Base-by-base conservation (phyloP, 257 asterid genomes). In the Eucommia ulmoides region DNA sequence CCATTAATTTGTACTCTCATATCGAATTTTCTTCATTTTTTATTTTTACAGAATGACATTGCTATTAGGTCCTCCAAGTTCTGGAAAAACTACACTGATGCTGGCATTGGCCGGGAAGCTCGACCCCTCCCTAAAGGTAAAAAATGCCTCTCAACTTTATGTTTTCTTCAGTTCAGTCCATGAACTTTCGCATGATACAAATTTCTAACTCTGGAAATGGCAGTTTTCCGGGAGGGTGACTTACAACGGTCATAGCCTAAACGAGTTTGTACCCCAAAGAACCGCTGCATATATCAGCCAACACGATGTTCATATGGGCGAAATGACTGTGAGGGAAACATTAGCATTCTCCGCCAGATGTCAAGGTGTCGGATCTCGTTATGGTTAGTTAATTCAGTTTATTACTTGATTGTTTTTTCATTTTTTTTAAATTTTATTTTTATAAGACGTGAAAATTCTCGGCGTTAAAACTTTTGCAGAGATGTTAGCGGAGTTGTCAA, bases 241-340 rank as follows among this genome's bases (percentile, higher is more conserved):
- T 0, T 82, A 79, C 20, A 82, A 82, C 11, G 93, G 88, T 6
- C 79, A 79, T 41, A 70, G 45, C 52, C 19, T 76, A 74, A 41
- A 79, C 1, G 88, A 82, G 52, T 82, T 82, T 44, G 64, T 79
- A 18, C 85, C 93, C 0, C 75, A 76, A 41, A 74, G 74, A 63
- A 78, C 88, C 0, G 76, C 88, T 44, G 77, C 93, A 0, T 82
- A 82, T 42, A 79, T 82, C 17, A 82, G 93, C 52, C 93, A 83
- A 21, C 64, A 64, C 22, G 88, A 76, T 63, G 48, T 78, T 8
- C 94, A 83, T 41, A 71, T 83, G 1, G 88, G 82, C 51, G 88
- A 84, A 64, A 71, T 84, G 88, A 84, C 94, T 3, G 88, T 81
- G 0, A 69, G 81, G 63, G 94, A 84, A 60, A 84, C 94, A 17